Percentiles rank a stretch among this genome's conserved stretches.
Conservation (phyloP, 305 asterid species). For the Ilex paraguariensis region DNA sequence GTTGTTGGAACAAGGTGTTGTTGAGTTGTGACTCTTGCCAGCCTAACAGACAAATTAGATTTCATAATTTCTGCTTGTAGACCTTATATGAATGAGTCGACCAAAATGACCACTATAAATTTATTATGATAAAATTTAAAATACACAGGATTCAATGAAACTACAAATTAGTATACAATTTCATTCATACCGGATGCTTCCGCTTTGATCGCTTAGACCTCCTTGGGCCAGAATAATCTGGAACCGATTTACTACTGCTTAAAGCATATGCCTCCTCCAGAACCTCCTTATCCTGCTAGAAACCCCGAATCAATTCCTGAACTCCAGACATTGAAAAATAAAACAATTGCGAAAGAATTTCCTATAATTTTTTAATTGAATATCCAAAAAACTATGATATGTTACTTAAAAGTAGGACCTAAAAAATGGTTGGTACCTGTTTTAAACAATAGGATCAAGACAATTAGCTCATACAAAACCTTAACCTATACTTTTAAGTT, state of each 20-base stretch:
- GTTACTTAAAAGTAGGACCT: not conserved
- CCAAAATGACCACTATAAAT: conserved; percentile 49
- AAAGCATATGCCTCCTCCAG: conserved; percentile 80
- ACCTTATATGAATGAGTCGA: conserved; percentile 37
- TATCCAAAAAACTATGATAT: too few relatives aligned
- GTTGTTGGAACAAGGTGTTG: too few relatives aligned
- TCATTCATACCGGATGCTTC: conserved; percentile 86
- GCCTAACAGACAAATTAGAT: too few relatives aligned
- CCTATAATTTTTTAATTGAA: too few relatives aligned
- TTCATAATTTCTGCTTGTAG: too few relatives aligned
- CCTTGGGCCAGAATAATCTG: conserved; percentile 51
- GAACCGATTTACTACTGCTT: conserved; percentile 49
- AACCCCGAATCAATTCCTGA: conserved; percentile 15
- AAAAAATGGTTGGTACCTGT: not conserved
- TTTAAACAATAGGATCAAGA: not conserved
- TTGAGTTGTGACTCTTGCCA: too few relatives aligned
- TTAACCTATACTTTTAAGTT: too few relatives aligned
- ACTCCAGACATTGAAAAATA: not conserved
- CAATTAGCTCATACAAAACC: not conserved
- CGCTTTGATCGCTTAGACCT: conserved; percentile 80
- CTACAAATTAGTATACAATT: conserved; percentile 35
- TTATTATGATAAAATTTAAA: conserved; percentile 32
- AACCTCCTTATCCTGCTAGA: conserved; percentile 47
- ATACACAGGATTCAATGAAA: conserved; percentile 43
- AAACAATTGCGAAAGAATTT: too few relatives aligned